phyloP scores from a whole-genome alignment of 2,329 filamentous ascomycete species.

The Penicillium sp. region DNA sequence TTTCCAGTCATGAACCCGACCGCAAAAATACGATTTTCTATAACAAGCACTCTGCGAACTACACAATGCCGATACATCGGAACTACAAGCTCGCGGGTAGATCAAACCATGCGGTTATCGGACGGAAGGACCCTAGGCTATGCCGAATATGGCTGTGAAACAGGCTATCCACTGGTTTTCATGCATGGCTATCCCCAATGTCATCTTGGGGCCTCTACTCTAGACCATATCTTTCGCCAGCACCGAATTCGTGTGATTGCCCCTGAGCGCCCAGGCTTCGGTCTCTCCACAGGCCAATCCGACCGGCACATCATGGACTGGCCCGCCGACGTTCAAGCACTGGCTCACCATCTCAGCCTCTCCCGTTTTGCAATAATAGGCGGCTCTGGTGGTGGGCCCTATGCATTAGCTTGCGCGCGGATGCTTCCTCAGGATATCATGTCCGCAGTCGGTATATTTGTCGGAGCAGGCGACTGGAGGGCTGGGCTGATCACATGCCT shows the following conservation, averaged over 20 bases:
- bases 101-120: constrained; percentile 23
- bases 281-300: constrained; percentile 40
- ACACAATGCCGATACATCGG: background rate
- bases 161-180: constrained; percentile 39
- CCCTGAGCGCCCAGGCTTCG: constrained; percentile 46
- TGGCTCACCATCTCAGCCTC: constrained; percentile 43
- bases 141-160: constrained; percentile 42
- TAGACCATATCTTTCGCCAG: constrained; percentile 33
- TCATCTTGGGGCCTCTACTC: constrained; percentile 40
- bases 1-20: background rate
- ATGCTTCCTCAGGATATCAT: constrained; percentile 30
- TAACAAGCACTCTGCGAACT: background rate
- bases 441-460: constrained; percentile 39
- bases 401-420: constrained; percentile 47
- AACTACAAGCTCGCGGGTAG: background rate
- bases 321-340: constrained; percentile 42
- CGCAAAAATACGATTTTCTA: background rate
- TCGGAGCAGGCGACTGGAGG: constrained; percentile 34
- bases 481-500: constrained; percentile 34
- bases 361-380: constrained; percentile 45
- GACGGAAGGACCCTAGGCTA: constrained; percentile 45
- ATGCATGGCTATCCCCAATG: constrained; percentile 47
- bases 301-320: constrained; percentile 41
- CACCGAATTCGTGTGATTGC: constrained; percentile 41
- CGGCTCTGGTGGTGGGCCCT: constrained; percentile 49